Percentiles rank a stretch among this genome's conserved stretches.
Evolutionary conservation across 2,329 filamentous ascomycete species (phyloP).

Genomic region (Colletotrichum zoysiae): DNA sequence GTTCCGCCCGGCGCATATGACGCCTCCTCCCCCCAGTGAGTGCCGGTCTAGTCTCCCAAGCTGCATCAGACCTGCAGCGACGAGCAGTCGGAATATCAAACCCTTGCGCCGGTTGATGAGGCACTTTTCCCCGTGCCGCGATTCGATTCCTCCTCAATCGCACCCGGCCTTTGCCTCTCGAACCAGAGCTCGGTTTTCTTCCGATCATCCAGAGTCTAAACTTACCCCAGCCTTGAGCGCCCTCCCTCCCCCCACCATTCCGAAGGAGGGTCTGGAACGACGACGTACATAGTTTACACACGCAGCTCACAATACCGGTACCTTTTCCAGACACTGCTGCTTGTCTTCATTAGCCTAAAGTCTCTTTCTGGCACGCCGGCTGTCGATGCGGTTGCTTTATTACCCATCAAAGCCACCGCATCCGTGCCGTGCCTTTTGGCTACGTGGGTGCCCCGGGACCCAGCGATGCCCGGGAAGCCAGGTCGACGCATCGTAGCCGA

Average conservation of each 20-base stretch:
- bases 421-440: conserved; percentile 30
- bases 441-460: conserved; percentile 19
- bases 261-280: background rate
- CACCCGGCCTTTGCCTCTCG: background rate
- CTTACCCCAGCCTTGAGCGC: background rate
- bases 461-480: conserved; percentile 11
- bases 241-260: background rate
- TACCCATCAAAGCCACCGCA: conserved; percentile 4
- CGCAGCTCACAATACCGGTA: conserved; percentile 2
- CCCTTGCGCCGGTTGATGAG: conserved; percentile 3
- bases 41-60: conserved; percentile 28
- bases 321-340: conserved; percentile 10
- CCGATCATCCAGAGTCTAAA: conserved; percentile 4
- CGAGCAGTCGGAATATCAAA: conserved; percentile 13
- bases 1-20: conserved; percentile 30
- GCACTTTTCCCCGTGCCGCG: conserved; percentile 4
- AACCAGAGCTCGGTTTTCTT: conserved; percentile 28
- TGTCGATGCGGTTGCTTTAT: background rate
- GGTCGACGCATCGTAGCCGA: conserved; percentile 21
- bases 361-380: conserved; percentile 4
- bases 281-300: background rate
- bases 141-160: background rate
- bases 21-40: background rate
- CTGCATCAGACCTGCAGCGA: conserved; percentile 27
- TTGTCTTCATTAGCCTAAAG: conserved; percentile 34